Conservation (phyloP, 306 rosid genomes). For the Trifolium dubium region DNA sequence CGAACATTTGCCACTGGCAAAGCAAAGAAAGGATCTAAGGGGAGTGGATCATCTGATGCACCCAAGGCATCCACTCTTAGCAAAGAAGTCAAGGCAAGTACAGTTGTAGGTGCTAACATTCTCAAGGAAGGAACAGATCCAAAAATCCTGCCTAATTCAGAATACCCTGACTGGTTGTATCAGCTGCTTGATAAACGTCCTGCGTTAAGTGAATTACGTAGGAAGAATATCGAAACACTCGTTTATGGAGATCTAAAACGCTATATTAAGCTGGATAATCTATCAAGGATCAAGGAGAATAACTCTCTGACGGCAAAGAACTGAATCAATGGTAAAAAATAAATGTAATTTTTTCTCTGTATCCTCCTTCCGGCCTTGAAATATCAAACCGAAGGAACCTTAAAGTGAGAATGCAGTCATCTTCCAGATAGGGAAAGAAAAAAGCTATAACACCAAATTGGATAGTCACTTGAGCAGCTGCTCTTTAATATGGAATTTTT, state of each 20-base stretch:
- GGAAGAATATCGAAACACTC: constrained; percentile 64
- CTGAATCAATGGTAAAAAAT: constrained; percentile 37
- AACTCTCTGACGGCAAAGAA: constrained; percentile 74
- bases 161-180: constrained; percentile 79
- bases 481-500: background rate
- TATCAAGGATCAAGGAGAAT: constrained; percentile 80
- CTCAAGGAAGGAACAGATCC: constrained; percentile 84
- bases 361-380: background rate
- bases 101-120: constrained; percentile 83
- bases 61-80: constrained; percentile 73
- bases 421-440: background rate
- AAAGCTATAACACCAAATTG: background rate
- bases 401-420: background rate
- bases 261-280: constrained; percentile 80
- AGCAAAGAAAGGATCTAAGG: constrained; percentile 84
- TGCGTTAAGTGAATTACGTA: constrained; percentile 69
- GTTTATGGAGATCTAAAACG: constrained; percentile 66
- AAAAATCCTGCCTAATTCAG: constrained; percentile 71
- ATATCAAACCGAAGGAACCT: background rate
- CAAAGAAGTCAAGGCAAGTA: constrained; percentile 77
- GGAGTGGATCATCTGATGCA: constrained; percentile 57
- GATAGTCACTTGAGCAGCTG: background rate
- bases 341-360: background rate
- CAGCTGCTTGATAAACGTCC: constrained; percentile 75
- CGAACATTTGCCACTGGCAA: constrained; percentile 66